Evolutionary conservation across 2,329 filamentous ascomycete species (phyloP), one percentile per base, ranked within the genome.

Genomic region (Rhexocercosporidium sp.): DNA sequence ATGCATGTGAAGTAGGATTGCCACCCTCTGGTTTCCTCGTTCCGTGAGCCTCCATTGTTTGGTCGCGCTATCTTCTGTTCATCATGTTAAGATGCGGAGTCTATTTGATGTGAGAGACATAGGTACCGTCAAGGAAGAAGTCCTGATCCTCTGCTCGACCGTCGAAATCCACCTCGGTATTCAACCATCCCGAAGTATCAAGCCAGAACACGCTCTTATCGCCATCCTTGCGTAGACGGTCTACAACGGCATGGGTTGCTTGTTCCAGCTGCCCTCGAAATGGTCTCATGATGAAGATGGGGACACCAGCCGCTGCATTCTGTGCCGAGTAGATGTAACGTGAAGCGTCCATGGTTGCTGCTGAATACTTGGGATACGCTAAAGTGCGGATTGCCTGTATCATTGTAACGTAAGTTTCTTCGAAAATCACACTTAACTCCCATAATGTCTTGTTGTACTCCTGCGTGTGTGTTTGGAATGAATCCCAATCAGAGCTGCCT

Each of bases 131-230:
- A 9, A 77, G 66, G 54, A 75, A 77, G 67, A 77, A 77, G 57
- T 77, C 72, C 57, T 73, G 69, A 31, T 70, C 67, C 22, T 72
- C 69, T 57, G 69, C 62, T n/a, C 66, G 62, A 8, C 66, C 68
- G 20, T 73, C 68, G 31, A 71, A 69, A 39, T 72, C 65, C 16
- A 71, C 49, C 41, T 74, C 70, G 14, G 72, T 72, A 34, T 79
- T 73, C 9, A 81, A 70, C 78, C 79, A 80, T 14, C 78, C 78
- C 5, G 78, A 78, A 7, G 79, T 81, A 66, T 80, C 79, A 31
- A 81, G 74, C 78, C 79, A 79, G 64, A 77, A 79, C 1, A 79
- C 73, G 2, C 73, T 71, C 27, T 71, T 75, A 64, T 80, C 79
- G 4, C 79, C 79, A 8, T 79, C 74, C 18, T 68, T 72, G 44